Conservation (phyloP, 208 protist genomes). For the Crithidia brevicula region DNA sequence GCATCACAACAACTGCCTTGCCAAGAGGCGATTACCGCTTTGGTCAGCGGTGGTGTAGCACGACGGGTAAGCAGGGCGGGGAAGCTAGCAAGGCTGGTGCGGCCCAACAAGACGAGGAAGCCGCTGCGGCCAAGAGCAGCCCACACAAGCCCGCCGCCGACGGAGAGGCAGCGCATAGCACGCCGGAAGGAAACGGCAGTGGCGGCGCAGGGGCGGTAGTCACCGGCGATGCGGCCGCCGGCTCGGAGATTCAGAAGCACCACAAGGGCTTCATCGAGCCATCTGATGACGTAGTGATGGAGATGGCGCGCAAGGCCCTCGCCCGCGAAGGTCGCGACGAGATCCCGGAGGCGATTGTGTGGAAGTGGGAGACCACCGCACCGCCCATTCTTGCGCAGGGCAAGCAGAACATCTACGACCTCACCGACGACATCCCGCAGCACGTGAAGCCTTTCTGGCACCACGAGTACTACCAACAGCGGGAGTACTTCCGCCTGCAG, state of each 20-base stretch:
- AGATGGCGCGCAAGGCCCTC: constrained; percentile 85
- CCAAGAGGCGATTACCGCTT: neutral
- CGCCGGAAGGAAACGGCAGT: neutral
- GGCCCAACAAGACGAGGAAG: no score
- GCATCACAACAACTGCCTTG: neutral
- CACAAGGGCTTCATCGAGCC: constrained; percentile 77
- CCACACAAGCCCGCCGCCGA: neutral
- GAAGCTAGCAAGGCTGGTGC: neutral
- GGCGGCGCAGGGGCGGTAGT: neutral
- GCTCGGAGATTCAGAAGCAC: constrained; percentile 34
- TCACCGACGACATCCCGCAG: constrained; percentile 86
- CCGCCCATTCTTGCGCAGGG: constrained; percentile 75
- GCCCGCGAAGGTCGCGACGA: constrained; percentile 77
- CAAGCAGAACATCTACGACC: constrained; percentile 87
- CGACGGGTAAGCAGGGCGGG: neutral
- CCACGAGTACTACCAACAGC: constrained; percentile 89
- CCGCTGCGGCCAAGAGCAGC: neutral
- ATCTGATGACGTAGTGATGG: constrained; percentile 86
- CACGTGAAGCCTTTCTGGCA: constrained; percentile 91
- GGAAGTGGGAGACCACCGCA: constrained; percentile 78
- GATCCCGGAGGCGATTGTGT: constrained; percentile 71
- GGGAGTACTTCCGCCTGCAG: constrained; percentile 87
- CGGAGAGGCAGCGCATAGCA: neutral
- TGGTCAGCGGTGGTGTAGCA: constrained; percentile 24
- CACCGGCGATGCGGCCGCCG: neutral